phyloP scores from a whole-genome alignment of 2,329 filamentous ascomycete species.

The Neodidymelliopsis sp. region DNA sequence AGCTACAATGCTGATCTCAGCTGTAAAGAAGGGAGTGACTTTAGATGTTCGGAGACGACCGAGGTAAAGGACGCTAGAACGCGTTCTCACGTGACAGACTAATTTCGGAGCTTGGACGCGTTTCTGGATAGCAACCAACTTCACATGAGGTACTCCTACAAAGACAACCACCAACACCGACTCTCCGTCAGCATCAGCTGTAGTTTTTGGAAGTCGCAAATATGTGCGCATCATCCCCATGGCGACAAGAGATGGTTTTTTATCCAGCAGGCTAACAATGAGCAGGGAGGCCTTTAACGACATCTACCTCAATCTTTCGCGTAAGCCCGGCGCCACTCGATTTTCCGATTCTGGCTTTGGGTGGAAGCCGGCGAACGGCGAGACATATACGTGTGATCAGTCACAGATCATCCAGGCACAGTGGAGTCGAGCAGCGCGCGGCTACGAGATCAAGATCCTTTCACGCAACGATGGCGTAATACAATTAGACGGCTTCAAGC shows the following conservation, averaged over 20 bases:
- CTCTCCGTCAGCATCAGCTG: constrained; percentile 1
- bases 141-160: constrained; percentile 2
- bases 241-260: background rate
- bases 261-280: constrained; percentile 8
- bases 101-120: background rate
- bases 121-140: constrained; percentile 1
- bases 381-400: constrained; percentile 92
- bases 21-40: too few species aligned
- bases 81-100: constrained; percentile 6
- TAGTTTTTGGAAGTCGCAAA: constrained; percentile 7
- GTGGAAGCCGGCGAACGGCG: constrained; percentile 89
- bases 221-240: background rate
- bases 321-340: constrained; percentile 89
- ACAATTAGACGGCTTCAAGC: constrained; percentile 93
- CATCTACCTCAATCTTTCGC: constrained; percentile 95
- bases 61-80: constrained; percentile 5
- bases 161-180: constrained; percentile 1
- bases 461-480: constrained; percentile 84
- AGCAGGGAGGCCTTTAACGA: constrained; percentile 91
- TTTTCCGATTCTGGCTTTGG: constrained; percentile 94
- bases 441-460: constrained; percentile 91
- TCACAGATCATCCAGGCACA: constrained; percentile 85
- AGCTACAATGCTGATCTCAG: too few species aligned
- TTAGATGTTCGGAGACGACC: background rate
- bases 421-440: constrained; percentile 92